A percentile compares a stretch with the other conserved stretches of the same genome.
These are phyloP conservation scores for Xylaria digitata DNA, from an alignment of 2,329 filamentous ascomycete genomes.

Conservation along the genomic window DNA sequence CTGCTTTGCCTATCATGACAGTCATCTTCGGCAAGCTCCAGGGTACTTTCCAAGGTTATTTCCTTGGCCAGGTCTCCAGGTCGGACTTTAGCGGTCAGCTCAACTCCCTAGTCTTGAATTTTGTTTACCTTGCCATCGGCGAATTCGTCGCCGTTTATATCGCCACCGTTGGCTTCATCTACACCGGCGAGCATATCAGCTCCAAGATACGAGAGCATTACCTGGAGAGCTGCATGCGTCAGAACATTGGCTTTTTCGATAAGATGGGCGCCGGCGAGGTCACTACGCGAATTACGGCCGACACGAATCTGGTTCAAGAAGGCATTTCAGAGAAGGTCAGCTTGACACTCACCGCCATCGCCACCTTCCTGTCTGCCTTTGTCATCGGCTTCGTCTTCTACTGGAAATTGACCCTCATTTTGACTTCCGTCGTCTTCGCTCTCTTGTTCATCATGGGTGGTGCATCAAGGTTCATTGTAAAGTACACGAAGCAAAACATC, in stretches of 20 bases:
- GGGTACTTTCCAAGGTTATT: constrained; percentile 75
- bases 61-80: constrained; percentile 60
- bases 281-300: constrained; percentile 91
- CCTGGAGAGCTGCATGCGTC: constrained; percentile 82
- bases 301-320: constrained; percentile 93
- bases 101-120: constrained; percentile 77
- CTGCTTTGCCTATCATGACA: constrained; percentile 82
- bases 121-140: constrained; percentile 84
- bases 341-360: constrained; percentile 78
- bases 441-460: constrained; percentile 81
- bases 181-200: constrained; percentile 81
- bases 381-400: constrained; percentile 90
- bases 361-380: constrained; percentile 89
- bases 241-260: constrained; percentile 94
- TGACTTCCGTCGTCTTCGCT: constrained; percentile 83
- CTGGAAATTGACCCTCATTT: constrained; percentile 92
- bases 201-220: constrained; percentile 86
- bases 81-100: constrained; percentile 70
- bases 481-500: constrained; percentile 81
- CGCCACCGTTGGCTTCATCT: constrained; percentile 89
- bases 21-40: constrained; percentile 83
- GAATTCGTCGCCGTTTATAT: constrained; percentile 84
- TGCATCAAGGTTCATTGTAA: constrained; percentile 80
- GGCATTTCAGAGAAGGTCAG: constrained; percentile 92
- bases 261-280: constrained; percentile 93